Base-by-base conservation (phyloP, 208 protist species). In the Wallacemonas rigidus region DNA sequence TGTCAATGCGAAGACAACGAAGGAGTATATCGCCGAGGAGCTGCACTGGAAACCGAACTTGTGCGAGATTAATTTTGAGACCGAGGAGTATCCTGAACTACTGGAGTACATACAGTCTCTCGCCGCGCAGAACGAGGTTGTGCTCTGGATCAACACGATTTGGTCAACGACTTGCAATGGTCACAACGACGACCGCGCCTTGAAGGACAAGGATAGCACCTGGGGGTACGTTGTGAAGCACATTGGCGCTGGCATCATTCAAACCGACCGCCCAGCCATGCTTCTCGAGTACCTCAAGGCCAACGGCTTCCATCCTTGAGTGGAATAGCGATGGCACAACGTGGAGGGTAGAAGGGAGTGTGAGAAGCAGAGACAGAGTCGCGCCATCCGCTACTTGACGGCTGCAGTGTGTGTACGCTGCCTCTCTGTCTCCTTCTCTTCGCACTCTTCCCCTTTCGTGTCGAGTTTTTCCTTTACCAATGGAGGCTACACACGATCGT, bases 111-210 rank as follows among this genome's bases (percentile, higher is more conserved):
- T 90, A 47, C 74, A 75, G 2, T 70, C 77, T 36, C 54, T 81
- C 40, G 86, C 86, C 15, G 67, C 43, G 38, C 54, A 78, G 11
- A 73, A 74, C 4, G 69, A 67, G 3, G 76, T 81, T 5, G 74
- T 78, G 50, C 74, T 90, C 45, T 90, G 86, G 83, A 79, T 90
- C 47, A 90, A 90, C 78, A 88, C 86, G 15, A 90, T 90, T 35
- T 90, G 86, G 86, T 77, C 81, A 2, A 77, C 79, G 14, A 86
- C 80, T 9, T 88, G 86, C 65, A 82, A 76, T 63, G 86, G 86
- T 17, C 81, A 87, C 74, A 88, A 75, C 72, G 86, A 90, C 62
- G 86, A 90, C 58, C 76, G 72, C 68, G 86, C 86, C 15, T 45
- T 90, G 61, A 75, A 76, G 56, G 68, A 88, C 73, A 74, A 72